These are phyloP conservation scores for Elsinoe arachidis DNA, from an alignment of 2,329 filamentous ascomycete species.

Conservation along the genomic window DNA sequence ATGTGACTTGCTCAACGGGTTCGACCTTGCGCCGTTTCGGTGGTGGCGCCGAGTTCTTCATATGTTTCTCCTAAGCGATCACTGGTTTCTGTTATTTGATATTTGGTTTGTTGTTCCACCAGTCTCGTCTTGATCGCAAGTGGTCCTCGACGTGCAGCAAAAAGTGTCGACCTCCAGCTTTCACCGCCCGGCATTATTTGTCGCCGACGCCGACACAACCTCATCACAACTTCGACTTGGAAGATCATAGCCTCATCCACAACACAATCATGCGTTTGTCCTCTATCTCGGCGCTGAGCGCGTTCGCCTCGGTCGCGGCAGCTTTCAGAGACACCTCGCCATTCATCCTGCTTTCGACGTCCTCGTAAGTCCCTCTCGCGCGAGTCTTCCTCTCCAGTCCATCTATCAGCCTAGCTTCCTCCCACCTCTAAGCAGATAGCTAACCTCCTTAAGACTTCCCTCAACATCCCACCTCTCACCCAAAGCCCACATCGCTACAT, in stretches of 20 bases:
- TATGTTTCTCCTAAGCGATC: not conserved
- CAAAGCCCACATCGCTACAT: conserved; percentile 21
- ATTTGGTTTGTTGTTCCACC: too few relatives aligned
- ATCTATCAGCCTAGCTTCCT: not conserved
- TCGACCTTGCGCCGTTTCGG: conserved; percentile 58
- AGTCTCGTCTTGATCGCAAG: too few relatives aligned
- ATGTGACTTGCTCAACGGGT: conserved; percentile 69
- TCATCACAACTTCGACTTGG: not conserved
- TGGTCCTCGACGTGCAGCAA: not conserved
- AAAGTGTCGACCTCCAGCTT: not conserved
- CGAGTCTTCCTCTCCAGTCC: not conserved
- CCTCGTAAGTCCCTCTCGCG: conserved; percentile 50
- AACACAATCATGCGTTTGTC: not conserved
- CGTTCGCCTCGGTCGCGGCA: conserved; percentile 35
- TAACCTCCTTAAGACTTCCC: conserved; percentile 1
- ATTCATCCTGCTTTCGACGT: conserved; percentile 78
- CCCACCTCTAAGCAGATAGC: not conserved
- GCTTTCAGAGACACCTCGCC: conserved; percentile 84
- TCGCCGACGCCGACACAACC: not conserved
- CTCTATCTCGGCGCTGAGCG: not conserved
- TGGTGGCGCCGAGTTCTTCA: conserved; percentile 42
- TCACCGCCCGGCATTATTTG: not conserved
- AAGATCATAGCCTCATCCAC: not conserved
- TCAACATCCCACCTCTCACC: conserved; percentile 21
- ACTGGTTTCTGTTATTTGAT: too few relatives aligned